phyloP scores from a whole-genome alignment of 331 rosid genomes.

The Pyrus hybrid region DNA sequence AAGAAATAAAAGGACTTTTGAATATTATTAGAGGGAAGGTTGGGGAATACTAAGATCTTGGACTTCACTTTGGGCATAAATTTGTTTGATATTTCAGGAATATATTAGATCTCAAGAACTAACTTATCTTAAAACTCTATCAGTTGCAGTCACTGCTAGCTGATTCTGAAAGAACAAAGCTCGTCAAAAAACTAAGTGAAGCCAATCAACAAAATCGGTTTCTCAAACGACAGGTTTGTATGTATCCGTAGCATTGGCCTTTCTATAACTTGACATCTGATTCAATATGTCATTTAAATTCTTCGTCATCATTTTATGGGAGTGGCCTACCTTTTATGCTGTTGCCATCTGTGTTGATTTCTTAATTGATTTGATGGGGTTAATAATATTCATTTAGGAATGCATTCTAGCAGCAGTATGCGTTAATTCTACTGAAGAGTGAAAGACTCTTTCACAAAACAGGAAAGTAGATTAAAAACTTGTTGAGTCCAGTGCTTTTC shows the following conservation, averaged over 20 bases:
- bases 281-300: neutral
- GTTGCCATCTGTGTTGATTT: neutral
- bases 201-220: constrained; percentile 88
- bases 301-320: neutral
- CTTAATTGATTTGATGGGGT: neutral
- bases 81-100: neutral
- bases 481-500: neutral
- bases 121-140: neutral
- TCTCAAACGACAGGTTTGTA: constrained; percentile 84
- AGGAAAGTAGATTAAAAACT: neutral
- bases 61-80: neutral
- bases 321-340: constrained; percentile 6
- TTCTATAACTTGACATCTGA: neutral
- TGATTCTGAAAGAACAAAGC: constrained; percentile 61
- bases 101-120: neutral
- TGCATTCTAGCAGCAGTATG: neutral
- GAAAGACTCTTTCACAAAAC: neutral
- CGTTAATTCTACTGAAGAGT: neutral
- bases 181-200: constrained; percentile 74
- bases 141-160: constrained; percentile 63
- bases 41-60: neutral
- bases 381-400: neutral
- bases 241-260: neutral
- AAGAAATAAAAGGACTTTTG: neutral
- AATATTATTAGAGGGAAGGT: neutral